Evolutionary conservation across 768 basidiomycete genomes (phyloP).

Genomic region (Russula olivacea): DNA sequence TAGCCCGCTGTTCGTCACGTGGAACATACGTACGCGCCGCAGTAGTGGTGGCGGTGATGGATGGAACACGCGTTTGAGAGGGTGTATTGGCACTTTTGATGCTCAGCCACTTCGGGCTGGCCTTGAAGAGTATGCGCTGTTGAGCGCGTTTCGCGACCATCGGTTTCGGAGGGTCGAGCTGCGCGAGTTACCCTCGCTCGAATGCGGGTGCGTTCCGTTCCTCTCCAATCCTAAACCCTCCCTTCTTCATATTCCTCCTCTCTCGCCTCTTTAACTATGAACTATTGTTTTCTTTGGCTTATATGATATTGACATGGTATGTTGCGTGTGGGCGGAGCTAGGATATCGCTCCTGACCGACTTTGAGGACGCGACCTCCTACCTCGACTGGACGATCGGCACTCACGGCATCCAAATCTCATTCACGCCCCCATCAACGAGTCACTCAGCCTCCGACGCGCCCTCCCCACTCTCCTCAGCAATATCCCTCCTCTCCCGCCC

Average conservation of each 20-base stretch:
- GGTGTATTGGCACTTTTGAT: conserved; percentile 94
- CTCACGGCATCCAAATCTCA: conserved; percentile 85
- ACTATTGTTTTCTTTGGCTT: neutral
- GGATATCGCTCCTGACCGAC: conserved; percentile 84
- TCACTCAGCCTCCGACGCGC: conserved; percentile 48
- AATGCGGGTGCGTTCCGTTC: conserved; percentile 68
- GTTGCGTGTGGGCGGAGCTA: conserved; percentile 37
- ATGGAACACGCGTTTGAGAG: conserved; percentile 54
- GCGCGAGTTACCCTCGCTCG: conserved; percentile 69
- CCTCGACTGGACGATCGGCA: conserved; percentile 89
- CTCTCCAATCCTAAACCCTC: conserved; percentile 1
- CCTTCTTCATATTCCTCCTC: neutral
- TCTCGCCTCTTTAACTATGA: neutral
- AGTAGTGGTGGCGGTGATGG: neutral
- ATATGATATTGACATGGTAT: neutral
- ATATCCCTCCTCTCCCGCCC: conserved; percentile 42
- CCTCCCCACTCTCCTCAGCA: conserved; percentile 68
- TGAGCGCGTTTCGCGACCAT: conserved; percentile 84
- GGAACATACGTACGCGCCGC: conserved; percentile 68
- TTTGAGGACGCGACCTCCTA: conserved; percentile 82
- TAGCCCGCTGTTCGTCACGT: conserved; percentile 95
- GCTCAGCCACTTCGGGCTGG: conserved; percentile 68
- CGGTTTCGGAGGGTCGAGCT: conserved; percentile 77
- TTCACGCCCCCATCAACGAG: conserved; percentile 74
- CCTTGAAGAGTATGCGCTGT: conserved; percentile 82